These are phyloP conservation scores for Coccomyxa sp. DNA, from an alignment of 139 green algal genomes.

Conservation along the genomic window DNA sequence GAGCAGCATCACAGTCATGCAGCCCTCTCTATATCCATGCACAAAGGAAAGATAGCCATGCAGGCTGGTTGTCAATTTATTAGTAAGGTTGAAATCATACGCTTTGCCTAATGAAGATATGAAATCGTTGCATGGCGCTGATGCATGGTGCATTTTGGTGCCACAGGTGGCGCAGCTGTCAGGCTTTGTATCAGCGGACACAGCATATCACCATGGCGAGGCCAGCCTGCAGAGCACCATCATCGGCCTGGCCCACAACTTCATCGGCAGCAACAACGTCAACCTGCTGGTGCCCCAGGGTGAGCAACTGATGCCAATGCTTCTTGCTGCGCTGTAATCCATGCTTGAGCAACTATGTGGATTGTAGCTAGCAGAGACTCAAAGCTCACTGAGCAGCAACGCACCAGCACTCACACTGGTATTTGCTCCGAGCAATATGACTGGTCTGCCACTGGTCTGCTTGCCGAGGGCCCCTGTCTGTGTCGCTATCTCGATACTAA, in stretches of 20 bases:
- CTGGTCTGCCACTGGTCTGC: too few species aligned
- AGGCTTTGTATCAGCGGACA: conserved; percentile 95
- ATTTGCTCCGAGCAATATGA: background rate
- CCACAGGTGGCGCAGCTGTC: conserved; percentile 90
- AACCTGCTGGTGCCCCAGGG: conserved; percentile 85
- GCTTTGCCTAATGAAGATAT: too few species aligned
- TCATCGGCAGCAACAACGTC: conserved; percentile 98
- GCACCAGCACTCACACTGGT: background rate
- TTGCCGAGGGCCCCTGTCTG: too few species aligned
- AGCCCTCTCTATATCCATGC: background rate
- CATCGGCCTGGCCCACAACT: conserved; percentile 89
- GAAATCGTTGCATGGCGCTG: too few species aligned
- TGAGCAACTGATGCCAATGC: background rate
- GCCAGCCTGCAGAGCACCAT: conserved; percentile 80
- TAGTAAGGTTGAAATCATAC: too few species aligned
- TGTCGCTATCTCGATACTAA: too few species aligned
- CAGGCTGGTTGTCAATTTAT: too few species aligned
- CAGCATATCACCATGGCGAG: conserved; percentile 99
- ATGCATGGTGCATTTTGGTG: background rate
- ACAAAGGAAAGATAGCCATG: background rate
- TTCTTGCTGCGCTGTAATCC: background rate
- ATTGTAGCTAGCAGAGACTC: too few species aligned
- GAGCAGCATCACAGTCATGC: background rate
- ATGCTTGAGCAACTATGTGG: background rate
- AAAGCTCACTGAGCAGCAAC: background rate